These are phyloP conservation scores for Botrytis pseudocinerea DNA, from an alignment of 2,329 filamentous ascomycete genomes.

Conservation along the genomic window DNA sequence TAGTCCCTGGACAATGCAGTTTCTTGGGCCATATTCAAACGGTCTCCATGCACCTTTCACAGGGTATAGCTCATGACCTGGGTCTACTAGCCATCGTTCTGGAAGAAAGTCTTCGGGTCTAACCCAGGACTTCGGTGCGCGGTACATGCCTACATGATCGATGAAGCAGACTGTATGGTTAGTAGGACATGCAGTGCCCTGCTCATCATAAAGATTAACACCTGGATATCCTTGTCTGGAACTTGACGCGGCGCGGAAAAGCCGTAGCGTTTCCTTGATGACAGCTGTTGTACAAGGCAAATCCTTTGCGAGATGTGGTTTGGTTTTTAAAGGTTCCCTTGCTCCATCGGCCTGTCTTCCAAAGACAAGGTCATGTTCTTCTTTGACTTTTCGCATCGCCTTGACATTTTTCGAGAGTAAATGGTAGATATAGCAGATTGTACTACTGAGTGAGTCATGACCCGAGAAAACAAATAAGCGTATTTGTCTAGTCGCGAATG, in stretches of 20 bases:
- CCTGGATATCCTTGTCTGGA: neutral
- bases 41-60: constrained; percentile 6
- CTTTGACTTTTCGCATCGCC: constrained; percentile 24
- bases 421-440: constrained; percentile 27
- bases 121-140: constrained; percentile 41
- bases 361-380: constrained; percentile 32
- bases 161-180: neutral
- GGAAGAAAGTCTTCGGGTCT: constrained; percentile 49
- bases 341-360: constrained; percentile 26
- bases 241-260: neutral
- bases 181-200: constrained; percentile 6
- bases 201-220: neutral
- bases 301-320: constrained; percentile 28
- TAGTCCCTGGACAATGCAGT: constrained; percentile 45
- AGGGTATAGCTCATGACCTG: constrained; percentile 37
- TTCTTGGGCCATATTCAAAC: constrained; percentile 10
- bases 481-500: neutral
- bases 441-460: constrained; percentile 31
- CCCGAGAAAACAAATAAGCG: constrained; percentile 34
- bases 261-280: constrained; percentile 28
- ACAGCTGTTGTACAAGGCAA: constrained; percentile 31
- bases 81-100: constrained; percentile 48
- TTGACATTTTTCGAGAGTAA: constrained; percentile 27
- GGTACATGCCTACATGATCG: neutral
- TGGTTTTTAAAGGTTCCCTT: constrained; percentile 12